phyloP scores from a whole-genome alignment of 2,329 filamentous ascomycete genomes.

The Talaromyces rugulosus region DNA sequence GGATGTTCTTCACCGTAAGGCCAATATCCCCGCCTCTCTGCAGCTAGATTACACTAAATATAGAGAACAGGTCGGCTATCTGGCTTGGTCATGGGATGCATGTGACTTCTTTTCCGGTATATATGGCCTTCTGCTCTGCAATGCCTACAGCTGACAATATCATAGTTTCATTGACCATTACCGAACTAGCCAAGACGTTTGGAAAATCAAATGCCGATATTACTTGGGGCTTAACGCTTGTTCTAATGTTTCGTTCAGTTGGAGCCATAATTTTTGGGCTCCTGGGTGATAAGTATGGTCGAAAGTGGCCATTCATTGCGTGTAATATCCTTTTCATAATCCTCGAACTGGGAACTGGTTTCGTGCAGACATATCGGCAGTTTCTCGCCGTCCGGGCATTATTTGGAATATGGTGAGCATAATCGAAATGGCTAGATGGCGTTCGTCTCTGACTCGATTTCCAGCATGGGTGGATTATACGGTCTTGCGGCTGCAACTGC shows the following conservation, averaged over 20 bases:
- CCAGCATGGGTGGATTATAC: conserved; percentile 46
- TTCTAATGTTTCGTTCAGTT: conserved; percentile 59
- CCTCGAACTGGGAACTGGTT: conserved; percentile 75
- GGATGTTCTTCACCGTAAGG: conserved; percentile 41
- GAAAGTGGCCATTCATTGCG: conserved; percentile 64
- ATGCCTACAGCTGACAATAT: no score
- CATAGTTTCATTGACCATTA: conserved; percentile 44
- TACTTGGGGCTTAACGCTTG: conserved; percentile 55
- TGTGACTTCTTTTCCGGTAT: no score
- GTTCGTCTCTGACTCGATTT: conserved; percentile 3
- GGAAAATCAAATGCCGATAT: conserved; percentile 53
- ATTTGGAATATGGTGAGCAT: conserved; percentile 72
- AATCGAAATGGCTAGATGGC: background rate
- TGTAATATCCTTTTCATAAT: conserved; percentile 71
- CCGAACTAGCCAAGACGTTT: conserved; percentile 50
- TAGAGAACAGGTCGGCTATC: no score
- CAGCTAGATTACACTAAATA: no score
- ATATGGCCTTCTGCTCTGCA: no score
- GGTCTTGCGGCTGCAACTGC: conserved; percentile 76
- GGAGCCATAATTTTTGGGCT: conserved; percentile 56
- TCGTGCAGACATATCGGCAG: conserved; percentile 64
- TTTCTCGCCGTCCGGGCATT: conserved; percentile 69
- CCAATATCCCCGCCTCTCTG: no score
- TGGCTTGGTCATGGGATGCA: no score
- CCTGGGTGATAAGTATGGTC: conserved; percentile 25